Conservation (phyloP, 805 yeast genomes). For the Wickerhamiella kurtzmanii region DNA sequence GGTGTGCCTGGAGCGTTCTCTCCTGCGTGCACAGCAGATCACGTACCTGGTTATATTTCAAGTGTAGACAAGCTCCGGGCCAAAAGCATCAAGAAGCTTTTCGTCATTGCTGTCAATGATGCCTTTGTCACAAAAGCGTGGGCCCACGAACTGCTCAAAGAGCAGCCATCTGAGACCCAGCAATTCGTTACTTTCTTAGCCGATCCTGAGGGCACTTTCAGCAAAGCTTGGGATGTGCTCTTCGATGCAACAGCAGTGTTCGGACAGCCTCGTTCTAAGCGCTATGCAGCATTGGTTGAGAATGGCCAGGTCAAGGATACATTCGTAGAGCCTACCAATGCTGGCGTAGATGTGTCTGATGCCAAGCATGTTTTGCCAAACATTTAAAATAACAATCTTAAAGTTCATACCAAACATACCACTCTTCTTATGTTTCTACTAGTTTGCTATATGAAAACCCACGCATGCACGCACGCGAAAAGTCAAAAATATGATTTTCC, state of each 20-base stretch:
- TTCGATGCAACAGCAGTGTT: conserved; percentile 68
- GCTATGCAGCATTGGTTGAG: conserved; percentile 64
- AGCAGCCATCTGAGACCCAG: conserved; percentile 12
- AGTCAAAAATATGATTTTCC: no score
- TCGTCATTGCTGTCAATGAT: conserved; percentile 71
- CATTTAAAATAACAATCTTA: conserved; percentile 10
- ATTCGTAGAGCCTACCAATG: conserved; percentile 71
- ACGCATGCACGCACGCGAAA: no score
- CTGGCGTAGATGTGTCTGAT: conserved; percentile 39
- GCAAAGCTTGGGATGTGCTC: conserved; percentile 45
- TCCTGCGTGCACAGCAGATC: conserved; percentile 61
- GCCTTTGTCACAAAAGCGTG: conserved; percentile 76
- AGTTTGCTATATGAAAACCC: no score
- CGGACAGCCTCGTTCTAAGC: conserved; percentile 60
- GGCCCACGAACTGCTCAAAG: conserved; percentile 34
- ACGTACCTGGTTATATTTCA: conserved; percentile 60
- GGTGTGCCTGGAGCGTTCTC: conserved; percentile 71
- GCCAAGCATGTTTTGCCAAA: conserved; percentile 22
- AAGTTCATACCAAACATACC: no score
- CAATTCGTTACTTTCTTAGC: conserved; percentile 46
- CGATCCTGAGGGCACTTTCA: conserved; percentile 67
- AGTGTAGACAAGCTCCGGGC: conserved; percentile 38
- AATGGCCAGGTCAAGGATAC: conserved; percentile 56
- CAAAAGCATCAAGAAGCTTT: conserved; percentile 53
- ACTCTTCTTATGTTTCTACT: no score